Evolutionary conservation across 2,329 filamentous ascomycete genomes (phyloP).

Genomic region (Fusarium chaquense): DNA sequence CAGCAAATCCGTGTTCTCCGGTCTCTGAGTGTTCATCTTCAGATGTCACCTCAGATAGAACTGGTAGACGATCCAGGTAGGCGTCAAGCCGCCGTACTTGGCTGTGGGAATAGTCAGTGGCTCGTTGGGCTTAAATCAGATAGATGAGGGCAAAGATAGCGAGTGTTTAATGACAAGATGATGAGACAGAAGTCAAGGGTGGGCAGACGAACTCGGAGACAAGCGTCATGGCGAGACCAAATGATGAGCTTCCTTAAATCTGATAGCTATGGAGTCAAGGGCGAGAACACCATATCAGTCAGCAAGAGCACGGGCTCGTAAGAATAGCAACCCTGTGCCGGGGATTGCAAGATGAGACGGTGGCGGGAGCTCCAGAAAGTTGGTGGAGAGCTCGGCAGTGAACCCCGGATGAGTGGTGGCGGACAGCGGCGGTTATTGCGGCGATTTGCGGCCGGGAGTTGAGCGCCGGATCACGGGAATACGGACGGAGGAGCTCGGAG

Average conservation of each 20-base stretch:
- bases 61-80: conserved; percentile 71
- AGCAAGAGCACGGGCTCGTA: conserved; percentile 10
- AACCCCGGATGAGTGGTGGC: conserved; percentile 11
- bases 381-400: conserved; percentile 30
- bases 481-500: conserved; percentile 22
- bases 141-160: neutral
- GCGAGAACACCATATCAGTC: conserved; percentile 32
- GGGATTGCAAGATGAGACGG: conserved; percentile 10
- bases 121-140: conserved; percentile 12
- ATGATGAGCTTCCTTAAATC: conserved; percentile 25
- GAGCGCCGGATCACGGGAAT: conserved; percentile 26
- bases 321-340: conserved; percentile 15
- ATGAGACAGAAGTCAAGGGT: conserved; percentile 19
- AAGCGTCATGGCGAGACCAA: conserved; percentile 45
- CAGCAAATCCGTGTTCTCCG: conserved; percentile 52
- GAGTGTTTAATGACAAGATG: neutral
- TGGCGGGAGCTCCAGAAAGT: conserved; percentile 19
- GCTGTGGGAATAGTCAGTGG: conserved; percentile 52
- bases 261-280: conserved; percentile 23
- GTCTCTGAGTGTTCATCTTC: conserved; percentile 56
- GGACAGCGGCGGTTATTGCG: conserved; percentile 3
- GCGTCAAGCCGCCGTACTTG: conserved; percentile 73
- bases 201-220: conserved; percentile 49
- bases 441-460: conserved; percentile 15
- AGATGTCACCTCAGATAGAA: conserved; percentile 56